These are phyloP conservation scores for Leccinum fuscescens DNA, from an alignment of 1,284 basidiomycete species.

Conservation along the genomic window DNA sequence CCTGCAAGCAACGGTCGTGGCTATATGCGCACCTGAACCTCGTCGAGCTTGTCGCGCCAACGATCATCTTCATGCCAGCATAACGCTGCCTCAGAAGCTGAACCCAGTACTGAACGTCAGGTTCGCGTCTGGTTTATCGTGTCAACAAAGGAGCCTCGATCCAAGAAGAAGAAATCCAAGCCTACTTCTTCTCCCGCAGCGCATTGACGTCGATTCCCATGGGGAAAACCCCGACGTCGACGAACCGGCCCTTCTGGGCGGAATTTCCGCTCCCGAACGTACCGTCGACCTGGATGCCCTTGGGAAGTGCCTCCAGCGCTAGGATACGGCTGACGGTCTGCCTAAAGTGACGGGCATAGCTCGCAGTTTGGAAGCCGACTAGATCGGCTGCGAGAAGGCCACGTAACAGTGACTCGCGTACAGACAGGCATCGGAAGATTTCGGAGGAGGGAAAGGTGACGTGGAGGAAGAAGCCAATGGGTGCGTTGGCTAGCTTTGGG, in stretches of 20 bases:
- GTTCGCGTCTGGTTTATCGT: conserved; percentile 51
- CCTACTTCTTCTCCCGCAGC: conserved; percentile 66
- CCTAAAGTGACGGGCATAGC: conserved; percentile 74
- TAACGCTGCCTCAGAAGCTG: conserved; percentile 75
- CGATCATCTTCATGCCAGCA: conserved; percentile 80
- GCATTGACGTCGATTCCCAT: conserved; percentile 85
- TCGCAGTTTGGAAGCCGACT: conserved; percentile 84
- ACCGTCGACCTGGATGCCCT: conserved; percentile 67
- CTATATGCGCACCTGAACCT: conserved; percentile 55
- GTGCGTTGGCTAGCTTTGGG: conserved; percentile 53
- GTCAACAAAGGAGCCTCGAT: conserved; percentile 8
- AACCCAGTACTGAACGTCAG: conserved; percentile 83
- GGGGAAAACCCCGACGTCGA: conserved; percentile 84
- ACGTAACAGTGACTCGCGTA: conserved; percentile 62
- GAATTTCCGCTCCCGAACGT: conserved; percentile 18
- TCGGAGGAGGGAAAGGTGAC: conserved; percentile 87
- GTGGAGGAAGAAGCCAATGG: conserved; percentile 88
- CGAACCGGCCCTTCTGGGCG: conserved; percentile 50
- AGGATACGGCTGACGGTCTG: conserved; percentile 85
- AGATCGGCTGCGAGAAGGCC: conserved; percentile 76
- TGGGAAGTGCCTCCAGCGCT: conserved; percentile 78
- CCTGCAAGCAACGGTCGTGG: neutral
- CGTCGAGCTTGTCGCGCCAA: conserved; percentile 86
- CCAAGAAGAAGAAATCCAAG: conserved; percentile 11
- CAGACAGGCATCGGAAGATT: conserved; percentile 81